Evolutionary conservation across 192 early-diverging fungal genomes (phyloP), one percentile per base, ranked within the genome.

Genomic region (Rhizoclosmatium globosum): DNA sequence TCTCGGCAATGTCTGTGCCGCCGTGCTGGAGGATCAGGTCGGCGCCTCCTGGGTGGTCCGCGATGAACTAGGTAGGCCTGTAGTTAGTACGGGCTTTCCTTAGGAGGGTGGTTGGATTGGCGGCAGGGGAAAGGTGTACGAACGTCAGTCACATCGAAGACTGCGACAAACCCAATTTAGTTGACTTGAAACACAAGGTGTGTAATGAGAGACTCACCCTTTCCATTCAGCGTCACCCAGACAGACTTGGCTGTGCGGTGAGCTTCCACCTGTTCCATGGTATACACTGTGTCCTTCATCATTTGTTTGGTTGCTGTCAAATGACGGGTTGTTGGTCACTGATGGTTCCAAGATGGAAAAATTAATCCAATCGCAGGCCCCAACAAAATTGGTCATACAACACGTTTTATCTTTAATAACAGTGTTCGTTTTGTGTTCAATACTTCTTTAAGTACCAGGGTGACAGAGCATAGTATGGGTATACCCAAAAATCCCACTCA

Each of bases 11-110:
- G 83, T 97, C 94, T 58, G 91, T 85, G 44, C 97, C 97, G 53
- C 89, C 96, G 83, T 94, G 93, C 81, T 96, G 92, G 80, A 95
- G 84, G 44, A 99, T 87, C 46, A 93, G 84, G 44, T 99, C 96
- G 42, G 92, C 92, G 19, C 97, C 97, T 48, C 97, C 97, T 0
- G 97, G 97, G 79, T 99, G 96, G 82, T 97, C 96, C 7, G 84
- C 82, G 73, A 93, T 89, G 84, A 99, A 99, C 66, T 91, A 76
- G 13, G 47, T 17, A 47, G 39, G 9, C 13, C 47, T 48, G 42
- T 31, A 41, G 2, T 48, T 4, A 17, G 3, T 13, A 31, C 46
- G 38, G 44, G n/a, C 7, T 70, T 17, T 9, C 38, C 19, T 13
- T 13, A 31, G 68, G 41, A 70, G 47, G 68, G 46, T 53, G 68